Evolutionary conservation across 192 early-diverging fungal genomes (phyloP).

Genomic region (Coemansia brasiliensis): DNA sequence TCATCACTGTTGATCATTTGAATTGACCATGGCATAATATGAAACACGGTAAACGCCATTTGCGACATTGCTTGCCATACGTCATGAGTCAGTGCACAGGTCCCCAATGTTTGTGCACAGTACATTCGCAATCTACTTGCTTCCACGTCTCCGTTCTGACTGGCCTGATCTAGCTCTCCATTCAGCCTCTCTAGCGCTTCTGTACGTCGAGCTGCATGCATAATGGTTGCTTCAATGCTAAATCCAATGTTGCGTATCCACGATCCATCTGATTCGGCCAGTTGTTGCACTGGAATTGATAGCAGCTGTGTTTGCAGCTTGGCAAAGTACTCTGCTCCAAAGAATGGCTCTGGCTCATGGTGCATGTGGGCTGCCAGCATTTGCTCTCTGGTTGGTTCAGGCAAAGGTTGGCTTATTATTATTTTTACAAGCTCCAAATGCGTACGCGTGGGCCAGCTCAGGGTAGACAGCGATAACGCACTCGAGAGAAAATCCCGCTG

Average conservation of each 20-base stretch:
- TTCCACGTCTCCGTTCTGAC: slow-evolving; percentile 11
- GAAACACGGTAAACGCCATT: slow-evolving; percentile 41
- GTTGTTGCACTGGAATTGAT: slow-evolving; percentile 17
- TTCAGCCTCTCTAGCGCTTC: slow-evolving; percentile 42
- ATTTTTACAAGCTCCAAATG: slow-evolving; percentile 56
- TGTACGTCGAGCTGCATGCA: slow-evolving; percentile 36
- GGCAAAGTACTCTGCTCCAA: slow-evolving; percentile 42
- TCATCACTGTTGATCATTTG: slow-evolving; percentile 6
- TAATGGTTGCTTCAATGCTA: slow-evolving; percentile 50
- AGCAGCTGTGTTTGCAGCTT: slow-evolving; percentile 31
- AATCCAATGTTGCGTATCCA: slow-evolving; percentile 50
- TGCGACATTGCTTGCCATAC: slow-evolving; percentile 45
- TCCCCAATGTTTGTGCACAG: slow-evolving; percentile 38
- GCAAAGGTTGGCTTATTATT: slow-evolving; percentile 27
- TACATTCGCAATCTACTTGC: slow-evolving; percentile 22
- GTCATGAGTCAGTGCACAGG: slow-evolving; percentile 17
- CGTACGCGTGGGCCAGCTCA: slow-evolving; percentile 44
- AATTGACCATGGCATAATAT: slow-evolving; percentile 41
- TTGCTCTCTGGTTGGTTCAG: slow-evolving; percentile 8
- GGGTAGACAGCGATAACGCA: slow-evolving; percentile 35
- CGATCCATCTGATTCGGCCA: slow-evolving; percentile 33
- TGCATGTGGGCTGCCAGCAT: slow-evolving; percentile 12
- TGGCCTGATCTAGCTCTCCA: slow-evolving; percentile 13
- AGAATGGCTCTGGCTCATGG: slow-evolving; percentile 46
- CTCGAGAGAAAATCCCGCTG: slow-evolving; percentile 41